Evolutionary conservation across 208 protist species (phyloP), one percentile per base, ranked within the genome.

Genomic region (Crithidia expoeki): DNA sequence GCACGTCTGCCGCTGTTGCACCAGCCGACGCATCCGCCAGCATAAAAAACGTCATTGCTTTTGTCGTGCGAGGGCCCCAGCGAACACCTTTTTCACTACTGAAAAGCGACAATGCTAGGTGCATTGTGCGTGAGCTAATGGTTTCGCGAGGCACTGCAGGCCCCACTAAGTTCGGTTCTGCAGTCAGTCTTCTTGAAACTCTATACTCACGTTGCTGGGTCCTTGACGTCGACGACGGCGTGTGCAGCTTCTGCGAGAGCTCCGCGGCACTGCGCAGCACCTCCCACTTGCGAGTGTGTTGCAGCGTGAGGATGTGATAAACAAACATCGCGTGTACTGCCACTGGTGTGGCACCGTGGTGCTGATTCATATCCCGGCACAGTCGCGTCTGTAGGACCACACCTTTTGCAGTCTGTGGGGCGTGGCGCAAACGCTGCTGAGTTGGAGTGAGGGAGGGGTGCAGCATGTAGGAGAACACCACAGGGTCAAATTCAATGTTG

Each of bases 311-410:
- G 17, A 83, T 71, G 79, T 91, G 88, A 50, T 94, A 85, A 16
- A 92, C 83, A 56, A 94, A 93, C 80, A 94, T 88, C 62, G 89
- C 89, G 71, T 96, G 92, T 27, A 89, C 70, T 9, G 81, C 92
- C 6, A 90, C 72, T 1, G 80, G 47, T 17, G 67, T 51, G 1
- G 72, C 73, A 59, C 74, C 51, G 63, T 71, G 59, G 59, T 79
- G 55, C 52, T 64, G 69, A 12, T 59, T n/a, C 72, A 81, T 65
- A 34, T 77, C 68, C 56, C 62, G 71, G 47, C 84, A 83, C 19
- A 96, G 64, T 19, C 92, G 86, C 21, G 83, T 81, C 73, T 93
- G 92, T 38, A 92, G 61, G 10, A 96, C 58, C 7, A 94, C n/a
- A 0, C 92, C 86, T 52, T 86, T 87, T 19, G 80, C 74, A 4